Base-by-base conservation (phyloP, 805 yeast species). In the Yarrowia porcina region DNA sequence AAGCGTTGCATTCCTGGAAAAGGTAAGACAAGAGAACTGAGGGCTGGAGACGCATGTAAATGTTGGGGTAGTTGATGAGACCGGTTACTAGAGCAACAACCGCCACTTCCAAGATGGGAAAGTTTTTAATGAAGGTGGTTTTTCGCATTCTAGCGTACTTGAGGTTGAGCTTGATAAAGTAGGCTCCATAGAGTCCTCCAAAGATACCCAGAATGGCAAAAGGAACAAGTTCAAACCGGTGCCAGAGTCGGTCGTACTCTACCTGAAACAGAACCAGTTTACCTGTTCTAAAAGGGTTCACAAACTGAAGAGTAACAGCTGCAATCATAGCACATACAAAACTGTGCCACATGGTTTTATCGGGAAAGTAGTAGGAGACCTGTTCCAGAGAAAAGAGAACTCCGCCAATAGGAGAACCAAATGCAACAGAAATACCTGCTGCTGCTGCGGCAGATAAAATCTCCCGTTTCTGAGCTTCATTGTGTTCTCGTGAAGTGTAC, bases 351-450 rank as follows among this genome's bases (percentile, higher is more conserved):
- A 90, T 82, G 65, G 86, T 79, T 65, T 80, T 82, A 20, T 86
- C 83, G 52, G 81, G 82, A 69, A 86, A 83, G 69, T 82, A 88
- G 33, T 85, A 81, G 3, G 87, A 83, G 45, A 87, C 76, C 65
- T 83, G 84, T 69, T 90, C 96, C 18, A 88, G 72, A 4, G 88
- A 86, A 72, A 89, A 90, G 32, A 90, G 72, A 1, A 90, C 94
- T 1, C 96, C 97, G 8, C 96, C 96, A 63, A 90, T 85, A 2
- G 97, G 96, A 0, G 96, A 85, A 65, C 87, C 88, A 73, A 90
- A 89, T 0, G 96, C 96, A 13, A 88, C 89, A 0, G 92, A 83
- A 23, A 90, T 86, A 5, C 96, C 97, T 0, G 92, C 86, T 0
- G 96, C 92, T 0, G 89, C 82, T 0, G 92, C 89, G 0, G 96